Evolutionary conservation across 2,329 filamentous ascomycete genomes (phyloP), one percentile per base, ranked within the genome.

Genomic region (Paraphaeosphaeria minitans): DNA sequence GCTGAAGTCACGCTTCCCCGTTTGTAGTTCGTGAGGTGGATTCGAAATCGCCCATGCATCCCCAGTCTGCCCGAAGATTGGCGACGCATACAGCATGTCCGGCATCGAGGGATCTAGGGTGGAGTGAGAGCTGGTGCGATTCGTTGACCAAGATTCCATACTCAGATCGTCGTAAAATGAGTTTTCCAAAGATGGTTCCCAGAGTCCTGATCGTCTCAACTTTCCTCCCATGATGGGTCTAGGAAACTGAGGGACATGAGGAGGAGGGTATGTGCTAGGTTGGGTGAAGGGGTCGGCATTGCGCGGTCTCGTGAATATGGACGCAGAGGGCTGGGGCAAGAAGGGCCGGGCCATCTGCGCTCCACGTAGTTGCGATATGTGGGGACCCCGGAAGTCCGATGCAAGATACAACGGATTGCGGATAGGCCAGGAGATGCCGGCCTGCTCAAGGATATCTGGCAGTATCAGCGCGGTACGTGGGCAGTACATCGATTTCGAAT

Each of bases 381-480:
- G 52, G 3, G n/a, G 16, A 0, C 22, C 43, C 41, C 59, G 55
- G 7, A 57, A 49, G 1, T 58, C 48, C 3, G 58, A 52, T 19
- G 52, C 27, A 3, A 70, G 60, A 51, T 71, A 72, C 9, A 76
- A 62, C 1, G 73, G 73, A 24, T 75, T 74, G 10, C 60, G 62
- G 35, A 76, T 93, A 8, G 92, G 92, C 90, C 91, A 96, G 2
- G 91, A 90, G 68, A 96, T 92, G 3, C 84, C 84, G 2, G 87
- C 87, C 60, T 80, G 82, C 75, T 95, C 90, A 31, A 96, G 83
- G 24, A 93, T 81, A 43, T 90, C 92, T 92, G 64, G 16, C 7
- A 21, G 76, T 66, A 50, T 66, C 21, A 63, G 60, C 45, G 27
- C 4, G 21, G 31, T 27, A 41, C 7, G 2, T 21, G 2, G 4